Evolutionary conservation across 2,329 filamentous ascomycete species (phyloP), one percentile per base, ranked within the genome.

Genomic region (Hirsutella thompsonii): DNA sequence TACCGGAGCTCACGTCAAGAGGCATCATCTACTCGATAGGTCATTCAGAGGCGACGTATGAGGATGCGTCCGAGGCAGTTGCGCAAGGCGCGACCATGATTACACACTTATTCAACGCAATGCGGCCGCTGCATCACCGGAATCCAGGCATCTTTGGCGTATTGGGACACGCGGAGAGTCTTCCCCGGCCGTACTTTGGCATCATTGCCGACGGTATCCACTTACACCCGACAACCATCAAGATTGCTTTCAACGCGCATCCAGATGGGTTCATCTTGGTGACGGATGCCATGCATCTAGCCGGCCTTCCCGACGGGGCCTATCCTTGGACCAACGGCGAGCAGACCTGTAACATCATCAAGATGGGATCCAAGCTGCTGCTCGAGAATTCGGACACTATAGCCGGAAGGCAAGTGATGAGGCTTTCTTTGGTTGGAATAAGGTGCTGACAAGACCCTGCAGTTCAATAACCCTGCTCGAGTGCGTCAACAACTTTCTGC

Each of bases 91-190:
- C 84, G 2, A 83, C 75, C 38, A 94, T 93, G 85, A 83, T 94
- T 49, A 94, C 88, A 0, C 88, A 94, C 55, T 70, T 94, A 2
- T 94, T 94, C 74, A 94, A 94, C 58, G 88, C 88, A 20, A 94
- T 94, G 88, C 74, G 80, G 1, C 87, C 87, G 13, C 76, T 94
- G 39, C 85, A 92, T 59, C 87, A 95, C 67, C 82, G 89, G 43
- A 88, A 94, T 60, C 88, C 89, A 0, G 88, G 88, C 30, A 79
- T 94, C 51, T 94, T 94, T 56, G 89, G 89, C 21, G 76, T 93
- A 0, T 66, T 95, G 13, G 87, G 88, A 44, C 74, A 74, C 46
- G 72, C 72, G 8, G 73, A 81, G 51, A 68, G 60, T 45, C 54
- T 66, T 41, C 58, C 63, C 11, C 70, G 81, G 39, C 88, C 88